Percentiles rank a stretch among this genome's conserved stretches.
Conservation (phyloP, 176 grass and related monocot species). For the Oryza meyeriana region DNA sequence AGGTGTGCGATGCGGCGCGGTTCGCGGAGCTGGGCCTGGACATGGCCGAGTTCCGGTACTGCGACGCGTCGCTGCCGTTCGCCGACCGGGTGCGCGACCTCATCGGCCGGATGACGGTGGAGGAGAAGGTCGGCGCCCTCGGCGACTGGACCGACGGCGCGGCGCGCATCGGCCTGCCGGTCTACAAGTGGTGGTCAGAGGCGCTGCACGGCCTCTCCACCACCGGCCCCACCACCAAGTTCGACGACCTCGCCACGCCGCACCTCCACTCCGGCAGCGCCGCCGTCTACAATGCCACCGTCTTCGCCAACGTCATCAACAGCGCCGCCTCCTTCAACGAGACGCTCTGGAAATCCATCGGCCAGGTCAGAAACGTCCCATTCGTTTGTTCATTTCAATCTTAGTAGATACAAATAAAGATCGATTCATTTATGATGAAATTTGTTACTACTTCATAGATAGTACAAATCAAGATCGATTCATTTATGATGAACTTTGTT, state of each 20-base stretch:
- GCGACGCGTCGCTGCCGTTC: conserved; percentile 42
- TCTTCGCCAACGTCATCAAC: conserved; percentile 53
- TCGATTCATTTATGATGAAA: neutral
- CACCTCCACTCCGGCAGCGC: conserved; percentile 24
- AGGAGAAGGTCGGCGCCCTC: conserved; percentile 45
- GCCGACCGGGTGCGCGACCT: conserved; percentile 37
- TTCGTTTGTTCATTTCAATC: neutral
- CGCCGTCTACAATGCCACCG: conserved; percentile 43
- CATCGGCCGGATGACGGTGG: conserved; percentile 42
- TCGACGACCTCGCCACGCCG: conserved; percentile 31
- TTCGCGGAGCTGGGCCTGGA: conserved; percentile 4
- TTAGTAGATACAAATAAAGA: too few relatives aligned
- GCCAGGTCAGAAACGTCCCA: conserved; percentile 6
- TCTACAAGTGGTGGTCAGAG: conserved; percentile 60
- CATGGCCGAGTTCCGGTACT: conserved; percentile 27
- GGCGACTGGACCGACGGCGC: conserved; percentile 34
- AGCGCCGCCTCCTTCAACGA: conserved; percentile 55
- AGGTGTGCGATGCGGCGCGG: conserved; percentile 27
- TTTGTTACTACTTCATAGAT: too few relatives aligned
- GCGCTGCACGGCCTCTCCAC: conserved; percentile 44
- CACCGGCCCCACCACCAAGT: conserved; percentile 40
- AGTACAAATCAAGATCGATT: neutral
- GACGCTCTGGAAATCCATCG: conserved; percentile 49
- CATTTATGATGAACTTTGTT: neutral
- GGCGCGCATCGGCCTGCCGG: conserved; percentile 30